Base-by-base conservation (phyloP, 2,329 filamentous ascomycete genomes). In the Aureobasidium lini region DNA sequence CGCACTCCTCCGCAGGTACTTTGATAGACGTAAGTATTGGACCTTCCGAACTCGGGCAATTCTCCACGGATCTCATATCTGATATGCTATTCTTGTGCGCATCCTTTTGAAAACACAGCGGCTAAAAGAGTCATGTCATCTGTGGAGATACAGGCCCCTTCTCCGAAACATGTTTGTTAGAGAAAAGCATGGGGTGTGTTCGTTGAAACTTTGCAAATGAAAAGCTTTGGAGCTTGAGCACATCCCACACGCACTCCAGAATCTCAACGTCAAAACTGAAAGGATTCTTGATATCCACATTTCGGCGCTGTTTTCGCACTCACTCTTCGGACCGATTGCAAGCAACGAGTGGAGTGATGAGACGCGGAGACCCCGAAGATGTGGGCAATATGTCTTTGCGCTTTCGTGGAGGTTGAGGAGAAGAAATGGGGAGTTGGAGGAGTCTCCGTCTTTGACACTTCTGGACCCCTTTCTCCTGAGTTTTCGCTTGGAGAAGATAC, bases 1-100 rank as follows among this genome's bases (percentile, higher is more conserved):
- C 52, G 52, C 50, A 54, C 50, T 56, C 28, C 50, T 54, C 31
- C 52, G 31, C 39, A 56, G 18, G 49, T 53, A 29, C 15, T 6
- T 42, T 3, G 1, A 2, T 23, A 23, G 23, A 23, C 2, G 28
- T 52, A 52, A n/a, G 23, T 23, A 23, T 28, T 44, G 23, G 42
- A 43, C 50, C 37, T 43, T 43, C 50, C 50, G 39, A 54, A 54
- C 50, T 42, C 50, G 39, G 50, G 28, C 36, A 53, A 18, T 32
- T 43, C 50, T 32, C 28, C 39, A 43, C 39, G 50, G 37, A 44
- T 44, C 42, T 28, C 37, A 40, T 28, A 44, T 44, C 42, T 23
- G 16, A n/a, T 11, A 32, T 54, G 42, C 50, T 43, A 54, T 54
- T 54, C 34, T 29, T 42, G 50, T 43, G 11, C 50, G 50, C 50